Evolutionary conservation across 1,139 yeast species (phyloP), one percentile per base, ranked within the genome.

Genomic region (Zhuliangozyma parablackwelliae): DNA sequence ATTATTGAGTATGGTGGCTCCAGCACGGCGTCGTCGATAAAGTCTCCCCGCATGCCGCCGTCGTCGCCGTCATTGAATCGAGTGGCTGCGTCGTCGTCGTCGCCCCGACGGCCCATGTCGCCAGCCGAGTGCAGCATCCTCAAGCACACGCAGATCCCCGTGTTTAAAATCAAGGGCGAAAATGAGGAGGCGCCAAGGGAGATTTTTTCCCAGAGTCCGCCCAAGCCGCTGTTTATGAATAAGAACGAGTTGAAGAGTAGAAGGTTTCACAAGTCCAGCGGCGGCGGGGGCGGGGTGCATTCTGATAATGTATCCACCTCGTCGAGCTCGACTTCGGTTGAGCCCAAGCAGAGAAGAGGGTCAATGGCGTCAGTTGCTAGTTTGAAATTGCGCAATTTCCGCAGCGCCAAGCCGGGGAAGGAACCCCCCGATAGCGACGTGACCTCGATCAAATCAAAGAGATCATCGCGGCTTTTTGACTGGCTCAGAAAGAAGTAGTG

Each of bases 71-170:
- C 24, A 7, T 23, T 23, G 16, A 16, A 16, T 16, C 16, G 16
- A 16, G 16, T 16, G 16, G n/a, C 5, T 24, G 26, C 26, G 10
- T n/a, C 28, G 3, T n/a, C 12, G 11, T 6, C 7, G 5, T 41
- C 56, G 4, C 56, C 64, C 7, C 45, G 63, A 34, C 45, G 66
- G 29, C 57, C 58, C 3, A 45, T 57, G 37, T 57, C 67, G 4
- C 55, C 63, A 2, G 53, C 57, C n/a, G 67, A 61, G 42, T 53
- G 52, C 32, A 51, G 48, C 38, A 47, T 62, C n/a, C 49, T 61
- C 34, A 53, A 50, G 28, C 48, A 50, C 34, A 63, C 69, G 3
- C 51, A 47, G 36, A 63, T 64, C 10, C 69, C 69, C 9, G 49
- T 50, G 8, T 60, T 44, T 39, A 57, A 45, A 33, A 20, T 13